phyloP scores from a whole-genome alignment of 768 basidiomycete genomes.

The Pisolithus tinctorius region DNA sequence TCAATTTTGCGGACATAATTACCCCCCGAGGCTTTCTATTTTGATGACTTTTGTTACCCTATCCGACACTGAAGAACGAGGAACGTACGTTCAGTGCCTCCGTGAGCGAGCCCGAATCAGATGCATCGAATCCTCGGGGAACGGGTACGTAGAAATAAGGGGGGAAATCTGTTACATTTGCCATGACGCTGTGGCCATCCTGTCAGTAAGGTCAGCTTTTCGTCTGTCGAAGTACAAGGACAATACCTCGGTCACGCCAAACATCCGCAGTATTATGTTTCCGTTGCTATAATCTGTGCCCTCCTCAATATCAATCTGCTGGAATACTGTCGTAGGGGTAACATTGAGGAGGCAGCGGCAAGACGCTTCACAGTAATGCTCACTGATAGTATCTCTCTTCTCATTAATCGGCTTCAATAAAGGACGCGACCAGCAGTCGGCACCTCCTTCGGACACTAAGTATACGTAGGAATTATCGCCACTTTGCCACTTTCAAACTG shows the following conservation, averaged over 20 bases:
- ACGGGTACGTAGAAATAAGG: slow-evolving; percentile 93
- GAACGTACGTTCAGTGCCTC: slow-evolving; percentile 67
- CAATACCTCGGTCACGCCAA: slow-evolving; percentile 81
- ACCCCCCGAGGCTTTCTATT: slow-evolving; percentile 22
- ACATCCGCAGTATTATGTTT: slow-evolving; percentile 58
- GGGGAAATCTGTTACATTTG: slow-evolving; percentile 71
- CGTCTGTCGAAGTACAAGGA: background rate
- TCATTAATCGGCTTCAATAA: slow-evolving; percentile 46
- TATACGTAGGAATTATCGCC: background rate
- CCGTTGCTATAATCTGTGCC: slow-evolving; percentile 39
- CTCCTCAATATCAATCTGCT: slow-evolving; percentile 92
- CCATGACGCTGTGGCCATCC: slow-evolving; percentile 81
- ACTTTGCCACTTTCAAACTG: background rate
- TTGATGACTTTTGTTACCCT: background rate
- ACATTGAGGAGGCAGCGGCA: background rate
- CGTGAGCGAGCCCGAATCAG: slow-evolving; percentile 60
- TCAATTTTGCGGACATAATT: slow-evolving; percentile 46
- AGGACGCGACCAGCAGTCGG: slow-evolving; percentile 69
- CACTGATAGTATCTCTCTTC: slow-evolving; percentile 63
- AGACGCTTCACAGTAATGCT: slow-evolving; percentile 13
- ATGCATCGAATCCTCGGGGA: slow-evolving; percentile 72
- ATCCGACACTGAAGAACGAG: background rate
- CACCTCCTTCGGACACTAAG: slow-evolving; percentile 70
- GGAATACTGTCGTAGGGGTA: slow-evolving; percentile 57
- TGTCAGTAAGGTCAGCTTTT: slow-evolving; percentile 1